Base-by-base conservation (phyloP, 2,329 filamentous ascomycete genomes). In the Grosmannia penicillata region DNA sequence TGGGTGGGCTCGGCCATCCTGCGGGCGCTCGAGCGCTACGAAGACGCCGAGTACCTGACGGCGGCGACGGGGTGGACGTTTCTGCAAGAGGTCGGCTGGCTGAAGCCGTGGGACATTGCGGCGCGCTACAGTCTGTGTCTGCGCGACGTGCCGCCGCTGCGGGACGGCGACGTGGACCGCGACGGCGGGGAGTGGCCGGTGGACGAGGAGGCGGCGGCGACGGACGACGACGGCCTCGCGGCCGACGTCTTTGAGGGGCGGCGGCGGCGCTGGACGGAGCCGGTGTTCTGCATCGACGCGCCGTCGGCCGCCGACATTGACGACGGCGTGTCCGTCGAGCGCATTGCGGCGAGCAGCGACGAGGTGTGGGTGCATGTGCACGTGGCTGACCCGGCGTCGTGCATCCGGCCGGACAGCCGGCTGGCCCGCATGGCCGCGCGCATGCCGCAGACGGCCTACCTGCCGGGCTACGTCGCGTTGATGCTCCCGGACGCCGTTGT, bases 351-450 rank as follows among this genome's bases (percentile, higher is more conserved):
- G 17, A 56, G 55, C 15, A 44, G 64, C 17, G 53, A 64, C 36
- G 65, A 80, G 46, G 74, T 72, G 49, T 91, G 83, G 83, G 62
- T 89, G 23, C 82, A 86, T 50, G 58, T 85, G 24, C 83, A 91
- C 53, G 70, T 82, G 30, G 83, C 84, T 13, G 84, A 91, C 50
- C 82, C 82, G 8, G 78, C 79, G 3, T 82, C 83, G 6, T 71
- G 72, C 42, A 73, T 91, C 45, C 49, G 60, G 17, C 70, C 72
- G 15, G 61, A 72, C 18, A 72, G 75, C 27, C 58, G 63, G 8
- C 55, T 83, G 8, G 68, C 70, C 25, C 62, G 69, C 43, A 72
- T 73, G 49, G 75, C 82, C 33, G 67, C 76, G 41, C 62, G 74
- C 43, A 63, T 76, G 24, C 63, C 68, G 2, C 60, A 73, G 47